Evolutionary conservation across 306 rosid species (phyloP).

Genomic region (Dalbergia cultrata): DNA sequence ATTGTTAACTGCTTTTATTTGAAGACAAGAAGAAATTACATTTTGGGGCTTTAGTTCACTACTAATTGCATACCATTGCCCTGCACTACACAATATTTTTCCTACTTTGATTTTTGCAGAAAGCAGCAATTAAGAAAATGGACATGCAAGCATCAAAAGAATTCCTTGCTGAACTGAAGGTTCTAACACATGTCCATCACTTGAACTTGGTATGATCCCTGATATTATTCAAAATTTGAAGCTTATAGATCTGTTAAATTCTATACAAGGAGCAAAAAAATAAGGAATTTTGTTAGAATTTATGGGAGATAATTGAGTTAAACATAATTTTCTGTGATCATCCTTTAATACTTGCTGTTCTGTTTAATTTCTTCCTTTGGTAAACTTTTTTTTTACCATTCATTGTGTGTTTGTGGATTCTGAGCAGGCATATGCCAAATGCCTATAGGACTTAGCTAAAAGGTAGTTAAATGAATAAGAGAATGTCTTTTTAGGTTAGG

Average conservation of each 20-base stretch:
- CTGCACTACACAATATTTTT: constrained; percentile 16
- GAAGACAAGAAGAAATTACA: constrained; percentile 26
- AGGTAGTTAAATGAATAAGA: neutral
- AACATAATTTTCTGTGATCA: neutral
- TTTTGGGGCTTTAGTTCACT: constrained; percentile 25
- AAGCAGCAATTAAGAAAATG: constrained; percentile 84
- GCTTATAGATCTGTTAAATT: neutral
- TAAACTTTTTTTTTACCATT: constrained; percentile 12
- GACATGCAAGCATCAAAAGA: constrained; percentile 88
- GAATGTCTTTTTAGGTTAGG: neutral
- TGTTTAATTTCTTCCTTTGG: neutral
- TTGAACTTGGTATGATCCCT: constrained; percentile 71
- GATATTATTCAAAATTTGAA: constrained; percentile 3
- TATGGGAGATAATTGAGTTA: neutral
- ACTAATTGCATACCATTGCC: constrained; percentile 13
- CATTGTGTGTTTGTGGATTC: constrained; percentile 6
- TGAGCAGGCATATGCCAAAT: neutral
- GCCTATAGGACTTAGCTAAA: neutral
- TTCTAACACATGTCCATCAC: constrained; percentile 83
- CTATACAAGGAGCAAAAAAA: neutral
- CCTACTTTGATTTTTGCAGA: constrained; percentile 47
- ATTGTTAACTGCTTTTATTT: constrained; percentile 13
- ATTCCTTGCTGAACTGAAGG: constrained; percentile 74
- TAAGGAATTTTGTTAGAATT: neutral
- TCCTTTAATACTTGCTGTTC: neutral